These are phyloP conservation scores for Sporothrix brasiliensis DNA, from an alignment of 2,329 filamentous ascomycete species.

Conservation along the genomic window DNA sequence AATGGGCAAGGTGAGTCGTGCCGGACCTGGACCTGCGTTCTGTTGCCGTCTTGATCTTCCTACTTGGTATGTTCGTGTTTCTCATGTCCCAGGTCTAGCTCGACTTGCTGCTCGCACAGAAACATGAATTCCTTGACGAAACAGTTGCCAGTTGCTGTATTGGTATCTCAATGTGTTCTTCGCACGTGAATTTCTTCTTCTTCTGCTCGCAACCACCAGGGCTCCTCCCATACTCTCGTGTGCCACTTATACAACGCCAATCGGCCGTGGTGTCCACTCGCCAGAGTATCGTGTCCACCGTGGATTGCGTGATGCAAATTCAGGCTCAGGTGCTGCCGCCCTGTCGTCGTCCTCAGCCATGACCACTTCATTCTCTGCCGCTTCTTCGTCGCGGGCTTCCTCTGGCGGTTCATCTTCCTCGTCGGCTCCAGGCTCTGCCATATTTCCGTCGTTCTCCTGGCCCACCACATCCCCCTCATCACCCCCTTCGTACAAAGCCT, in stretches of 20 bases:
- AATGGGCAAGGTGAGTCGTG: no score
- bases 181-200: not conserved
- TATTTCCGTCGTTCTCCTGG: not conserved
- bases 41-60: not conserved
- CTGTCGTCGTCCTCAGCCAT: constrained; percentile 30
- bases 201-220: not conserved
- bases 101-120: not conserved
- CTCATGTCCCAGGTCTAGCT: not conserved
- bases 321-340: constrained; percentile 27
- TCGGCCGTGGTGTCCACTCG: constrained; percentile 60
- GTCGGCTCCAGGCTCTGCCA: constrained; percentile 5
- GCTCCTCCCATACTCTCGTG: not conserved
- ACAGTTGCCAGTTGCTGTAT: not conserved
- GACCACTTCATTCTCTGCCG: not conserved
- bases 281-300: constrained; percentile 57
- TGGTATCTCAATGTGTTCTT: constrained; percentile 6
- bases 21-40: not conserved
- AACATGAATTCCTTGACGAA: not conserved
- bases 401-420: constrained; percentile 27
- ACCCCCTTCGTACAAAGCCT: constrained; percentile 16
- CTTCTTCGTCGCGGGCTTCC: constrained; percentile 31
- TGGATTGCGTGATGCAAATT: constrained; percentile 40
- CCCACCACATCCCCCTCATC: not conserved
- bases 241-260: constrained; percentile 52
- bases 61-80: no score